These are phyloP conservation scores for Apiospora sp. DNA, from an alignment of 2,329 filamentous ascomycete species.

Conservation along the genomic window DNA sequence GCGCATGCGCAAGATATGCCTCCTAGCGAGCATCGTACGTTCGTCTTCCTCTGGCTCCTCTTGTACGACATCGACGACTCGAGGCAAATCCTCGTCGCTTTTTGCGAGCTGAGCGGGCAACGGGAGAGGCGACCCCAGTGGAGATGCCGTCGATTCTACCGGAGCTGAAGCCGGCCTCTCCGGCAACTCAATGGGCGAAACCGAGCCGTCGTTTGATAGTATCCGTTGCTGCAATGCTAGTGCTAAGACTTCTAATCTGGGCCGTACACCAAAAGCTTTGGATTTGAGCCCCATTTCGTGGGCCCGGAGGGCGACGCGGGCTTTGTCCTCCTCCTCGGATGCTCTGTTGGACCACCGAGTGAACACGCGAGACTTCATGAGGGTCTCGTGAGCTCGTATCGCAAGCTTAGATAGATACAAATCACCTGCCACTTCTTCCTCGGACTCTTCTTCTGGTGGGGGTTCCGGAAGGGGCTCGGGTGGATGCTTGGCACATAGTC, in stretches of 20 bases:
- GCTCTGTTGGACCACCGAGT: conserved; percentile 41
- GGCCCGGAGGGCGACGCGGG: conserved; percentile 37
- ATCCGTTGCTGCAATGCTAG: conserved; percentile 23
- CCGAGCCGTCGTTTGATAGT: conserved; percentile 15
- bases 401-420: conserved; percentile 38
- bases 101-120: not conserved
- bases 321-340: conserved; percentile 40
- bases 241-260: conserved; percentile 24
- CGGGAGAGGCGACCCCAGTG: conserved; percentile 2
- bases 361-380: conserved; percentile 42
- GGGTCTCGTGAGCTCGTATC: conserved; percentile 38
- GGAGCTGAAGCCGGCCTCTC: conserved; percentile 18
- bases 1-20: conserved; percentile 45
- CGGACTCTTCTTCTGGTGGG: conserved; percentile 29
- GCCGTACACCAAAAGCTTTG: conserved; percentile 37
- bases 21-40: conserved; percentile 41
- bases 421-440: conserved; percentile 24
- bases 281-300: conserved; percentile 43
- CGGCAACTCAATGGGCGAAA: not conserved
- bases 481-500: conserved; percentile 31
- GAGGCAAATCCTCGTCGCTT: not conserved
- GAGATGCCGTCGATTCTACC: not conserved
- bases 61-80: not conserved
- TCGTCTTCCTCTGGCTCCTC: conserved; percentile 36
- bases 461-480: conserved; percentile 25